Conservation (phyloP, 495 filamentous ascomycete species). For the Aspergillus ostianus region DNA sequence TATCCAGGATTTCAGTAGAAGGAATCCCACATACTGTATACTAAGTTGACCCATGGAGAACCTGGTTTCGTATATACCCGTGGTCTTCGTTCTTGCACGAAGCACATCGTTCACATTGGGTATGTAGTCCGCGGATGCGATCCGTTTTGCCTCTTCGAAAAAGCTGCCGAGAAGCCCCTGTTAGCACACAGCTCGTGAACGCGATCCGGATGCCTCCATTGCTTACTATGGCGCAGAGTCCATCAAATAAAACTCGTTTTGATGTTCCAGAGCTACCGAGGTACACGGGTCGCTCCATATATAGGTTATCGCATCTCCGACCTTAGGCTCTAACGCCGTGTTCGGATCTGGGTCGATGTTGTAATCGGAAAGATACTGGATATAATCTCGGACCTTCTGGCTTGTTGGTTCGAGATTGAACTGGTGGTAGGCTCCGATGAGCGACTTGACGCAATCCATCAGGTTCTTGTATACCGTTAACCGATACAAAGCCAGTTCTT, state of each 20-base stretch:
- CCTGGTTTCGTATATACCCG: constrained; percentile 96
- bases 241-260: constrained; percentile 99
- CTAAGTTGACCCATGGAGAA: constrained; percentile 98
- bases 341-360: constrained; percentile 86
- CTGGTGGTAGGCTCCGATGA: constrained; percentile 84
- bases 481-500: constrained; percentile 89
- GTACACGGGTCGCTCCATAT: constrained; percentile 90
- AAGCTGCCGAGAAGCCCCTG: constrained; percentile 57
- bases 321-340: constrained; percentile 69
- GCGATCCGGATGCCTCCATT: not conserved
- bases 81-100: constrained; percentile 96
- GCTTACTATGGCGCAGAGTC: constrained; percentile 97
- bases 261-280: constrained; percentile 81
- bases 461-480: constrained; percentile 98
- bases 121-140: constrained; percentile 80
- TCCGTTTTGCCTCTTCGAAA: constrained; percentile 88
- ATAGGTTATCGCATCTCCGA: constrained; percentile 78
- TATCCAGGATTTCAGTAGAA: not conserved
- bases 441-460: constrained; percentile 88
- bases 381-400: constrained; percentile 68
- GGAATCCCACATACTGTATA: constrained; percentile 77
- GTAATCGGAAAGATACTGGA: constrained; percentile 81
- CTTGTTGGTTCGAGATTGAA: constrained; percentile 76
- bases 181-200: constrained; percentile 17
- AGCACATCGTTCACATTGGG: constrained; percentile 92